phyloP scores from a whole-genome alignment of 2,329 filamentous ascomycete genomes.

The Alternaria novae-zelandiae region DNA sequence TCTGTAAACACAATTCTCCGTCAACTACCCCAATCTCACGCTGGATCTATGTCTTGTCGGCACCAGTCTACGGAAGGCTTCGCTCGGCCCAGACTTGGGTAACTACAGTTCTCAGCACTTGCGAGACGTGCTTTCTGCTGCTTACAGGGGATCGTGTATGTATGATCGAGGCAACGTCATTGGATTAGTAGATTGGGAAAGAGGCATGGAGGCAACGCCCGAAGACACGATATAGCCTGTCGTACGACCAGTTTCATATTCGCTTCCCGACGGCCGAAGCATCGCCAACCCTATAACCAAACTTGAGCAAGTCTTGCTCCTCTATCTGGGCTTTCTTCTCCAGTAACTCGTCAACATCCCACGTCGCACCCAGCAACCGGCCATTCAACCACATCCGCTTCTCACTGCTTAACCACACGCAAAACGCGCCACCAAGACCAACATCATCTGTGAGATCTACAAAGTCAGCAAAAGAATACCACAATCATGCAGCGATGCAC shows the following conservation, averaged over 20 bases:
- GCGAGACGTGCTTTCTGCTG: background rate
- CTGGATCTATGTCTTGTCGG: too few species aligned
- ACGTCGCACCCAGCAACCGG: slow-evolving; percentile 34
- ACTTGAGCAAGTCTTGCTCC: slow-evolving; percentile 36
- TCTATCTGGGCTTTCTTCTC: slow-evolving; percentile 29
- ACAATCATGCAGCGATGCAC: slow-evolving; percentile 1
- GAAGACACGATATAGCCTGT: background rate
- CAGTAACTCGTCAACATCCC: slow-evolving; percentile 39
- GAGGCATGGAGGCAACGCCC: background rate
- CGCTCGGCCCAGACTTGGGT: background rate
- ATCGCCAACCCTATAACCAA: slow-evolving; percentile 26
- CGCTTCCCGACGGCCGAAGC: background rate
- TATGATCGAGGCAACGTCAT: background rate
- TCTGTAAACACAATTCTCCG: too few species aligned
- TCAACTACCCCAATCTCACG: too few species aligned
- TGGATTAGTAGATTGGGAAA: background rate
- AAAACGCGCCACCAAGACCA: slow-evolving; percentile 40
- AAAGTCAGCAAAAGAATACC: background rate
- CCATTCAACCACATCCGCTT: slow-evolving; percentile 42
- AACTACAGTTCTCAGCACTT: background rate
- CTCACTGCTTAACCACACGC: slow-evolving; percentile 41
- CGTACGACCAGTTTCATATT: background rate
- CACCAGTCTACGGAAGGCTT: background rate
- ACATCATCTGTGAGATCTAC: slow-evolving; percentile 39
- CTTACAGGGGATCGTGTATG: background rate